phyloP scores from a whole-genome alignment of 345 rosid species.

The Eucalyptus marginata region DNA sequence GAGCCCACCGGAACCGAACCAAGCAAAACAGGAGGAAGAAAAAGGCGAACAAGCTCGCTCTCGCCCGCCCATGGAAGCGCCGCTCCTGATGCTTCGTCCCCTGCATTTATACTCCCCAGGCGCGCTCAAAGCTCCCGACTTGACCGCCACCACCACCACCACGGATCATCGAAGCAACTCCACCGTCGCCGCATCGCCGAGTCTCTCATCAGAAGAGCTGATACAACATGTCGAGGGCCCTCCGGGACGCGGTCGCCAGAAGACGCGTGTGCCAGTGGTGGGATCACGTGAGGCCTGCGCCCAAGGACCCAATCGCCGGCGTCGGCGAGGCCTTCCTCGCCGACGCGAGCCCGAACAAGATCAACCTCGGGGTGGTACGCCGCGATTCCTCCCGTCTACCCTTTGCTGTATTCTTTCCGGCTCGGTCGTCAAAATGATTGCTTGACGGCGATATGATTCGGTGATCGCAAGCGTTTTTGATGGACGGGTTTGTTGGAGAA shows the following conservation, averaged over 20 bases:
- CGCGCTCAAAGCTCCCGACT: not conserved
- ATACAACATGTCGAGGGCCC: not conserved
- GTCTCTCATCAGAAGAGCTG: not conserved
- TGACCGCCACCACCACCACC: not conserved
- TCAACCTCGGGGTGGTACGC: slow-evolving; percentile 91
- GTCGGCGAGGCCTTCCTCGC: slow-evolving; percentile 44
- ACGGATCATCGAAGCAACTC: not conserved
- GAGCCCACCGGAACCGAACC: not conserved
- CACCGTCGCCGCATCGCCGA: not conserved
- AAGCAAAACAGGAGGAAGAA: not conserved
- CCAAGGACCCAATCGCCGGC: slow-evolving; percentile 34
- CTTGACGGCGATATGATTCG: not conserved
- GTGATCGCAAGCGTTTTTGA: not conserved
- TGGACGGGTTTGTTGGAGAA: not conserved
- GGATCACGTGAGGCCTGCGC: slow-evolving; percentile 31
- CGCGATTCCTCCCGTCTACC: not conserved
- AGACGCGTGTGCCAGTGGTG: slow-evolving; percentile 17
- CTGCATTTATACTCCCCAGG: not conserved
- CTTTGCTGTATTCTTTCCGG: not conserved
- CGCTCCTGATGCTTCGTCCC: not conserved
- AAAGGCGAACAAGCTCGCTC: not conserved
- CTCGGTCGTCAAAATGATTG: not conserved
- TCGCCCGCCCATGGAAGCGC: not conserved
- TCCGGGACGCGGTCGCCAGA: not conserved
- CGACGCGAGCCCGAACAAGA: slow-evolving; percentile 52